These are phyloP conservation scores for Solanum chiquidenum DNA, from an alignment of 257 asterid species.

Conservation along the genomic window DNA sequence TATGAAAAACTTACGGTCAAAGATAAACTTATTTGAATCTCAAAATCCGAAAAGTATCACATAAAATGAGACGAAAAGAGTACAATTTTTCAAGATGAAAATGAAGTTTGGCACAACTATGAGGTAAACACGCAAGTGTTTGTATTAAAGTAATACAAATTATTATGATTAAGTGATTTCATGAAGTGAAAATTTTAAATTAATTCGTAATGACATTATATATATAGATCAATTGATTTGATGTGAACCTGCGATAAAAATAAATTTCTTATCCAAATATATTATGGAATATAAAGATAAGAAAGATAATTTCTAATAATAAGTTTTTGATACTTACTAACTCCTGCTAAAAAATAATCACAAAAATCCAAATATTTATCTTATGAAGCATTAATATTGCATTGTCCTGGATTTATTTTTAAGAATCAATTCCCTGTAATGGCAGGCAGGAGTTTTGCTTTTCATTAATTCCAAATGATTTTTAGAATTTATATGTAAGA, in stretches of 20 bases:
- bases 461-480: background rate
- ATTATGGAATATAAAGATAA: background rate
- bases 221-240: background rate
- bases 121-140: background rate
- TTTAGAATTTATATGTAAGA: background rate
- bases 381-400: background rate
- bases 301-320: background rate
- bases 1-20: too few relatives aligned
- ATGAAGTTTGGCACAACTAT: background rate
- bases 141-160: background rate
- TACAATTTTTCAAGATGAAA: background rate
- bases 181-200: background rate
- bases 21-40: too few relatives aligned
- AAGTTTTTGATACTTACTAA: too few relatives aligned
- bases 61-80: too few relatives aligned
- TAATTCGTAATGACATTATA: background rate
- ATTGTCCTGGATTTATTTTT: background rate
- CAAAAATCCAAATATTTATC: background rate
- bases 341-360: background rate
- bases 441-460: background rate
- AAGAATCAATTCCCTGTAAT: background rate
- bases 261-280: background rate
- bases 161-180: background rate
- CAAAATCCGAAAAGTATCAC: too few relatives aligned
- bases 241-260: background rate